Base-by-base conservation (phyloP, 108 stramenopile genomes). In the Nitzschia sp. region DNA sequence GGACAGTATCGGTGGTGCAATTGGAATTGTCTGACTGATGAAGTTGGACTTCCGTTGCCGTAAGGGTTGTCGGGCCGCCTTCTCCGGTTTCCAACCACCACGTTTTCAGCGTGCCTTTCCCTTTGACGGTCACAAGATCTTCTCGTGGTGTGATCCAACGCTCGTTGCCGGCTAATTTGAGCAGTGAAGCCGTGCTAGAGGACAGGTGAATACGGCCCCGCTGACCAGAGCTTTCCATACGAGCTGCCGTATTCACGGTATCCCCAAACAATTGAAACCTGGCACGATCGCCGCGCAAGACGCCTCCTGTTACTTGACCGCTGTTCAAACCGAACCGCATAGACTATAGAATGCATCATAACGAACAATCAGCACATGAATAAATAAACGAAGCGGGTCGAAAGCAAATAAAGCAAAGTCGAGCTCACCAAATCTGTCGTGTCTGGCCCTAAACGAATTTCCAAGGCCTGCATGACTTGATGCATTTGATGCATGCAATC, bases 61-160 rank as follows among this genome's bases (percentile, higher is more conserved):
- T n/a, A n/a, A n/a, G n/a, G n/a, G n/a, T n/a, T n/a, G n/a, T n/a
- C n/a, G n/a, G n/a, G n/a, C n/a, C n/a, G n/a, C n/a, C n/a, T 2
- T 4, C 30, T 3, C 35, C 58, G n/a, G 35, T 59, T 32, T 59
- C 5, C 0, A 82, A 30, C 82, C 82, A 86, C 62, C 58, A 86
- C 17, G 85, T 86, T 29, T 80, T 31, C 2, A 87, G 35, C 51
- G 59, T 53, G 33, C 85, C 85, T 67, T 87, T 87, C 18, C 85
- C 85, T 47, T 87, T 87, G 1, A 78, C 85, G 2, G 49, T 34
- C 1, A 87, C 71, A 15, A 60, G 38, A 35, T 53, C 54, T n/a
- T 77, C 64, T 28, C 86, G 54, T 24, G 73, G 68, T 2, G 29
- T 32, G 17, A 87, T 35, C 83, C 76, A 81, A 19, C 69, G 26